A percentile compares a stretch with the other conserved stretches of the same genome.
These are phyloP conservation scores for Striga hermonthica DNA, from an alignment of 305 asterid genomes.

Conservation along the genomic window DNA sequence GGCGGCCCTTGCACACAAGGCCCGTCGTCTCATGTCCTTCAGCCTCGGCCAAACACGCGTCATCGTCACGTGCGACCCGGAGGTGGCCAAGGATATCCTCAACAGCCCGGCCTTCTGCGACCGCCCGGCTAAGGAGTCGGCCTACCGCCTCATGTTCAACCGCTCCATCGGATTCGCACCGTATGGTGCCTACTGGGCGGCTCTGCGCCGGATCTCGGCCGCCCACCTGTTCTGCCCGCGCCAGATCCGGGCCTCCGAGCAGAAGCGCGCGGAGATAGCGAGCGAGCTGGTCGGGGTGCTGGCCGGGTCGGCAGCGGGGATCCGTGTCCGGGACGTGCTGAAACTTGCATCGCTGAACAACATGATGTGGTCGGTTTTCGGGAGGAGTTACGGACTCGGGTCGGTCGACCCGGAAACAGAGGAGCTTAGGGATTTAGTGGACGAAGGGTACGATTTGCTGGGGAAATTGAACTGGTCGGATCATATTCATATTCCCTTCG, in stretches of 20 bases:
- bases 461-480: constrained; percentile 70
- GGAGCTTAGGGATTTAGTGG: constrained; percentile 54
- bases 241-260: constrained; percentile 51
- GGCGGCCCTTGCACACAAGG: constrained; percentile 43
- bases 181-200: constrained; percentile 74
- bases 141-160: constrained; percentile 70
- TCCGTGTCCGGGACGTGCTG: constrained; percentile 53
- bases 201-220: constrained; percentile 60
- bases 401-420: constrained; percentile 34
- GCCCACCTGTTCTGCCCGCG: constrained; percentile 67
- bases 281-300: constrained; percentile 40
- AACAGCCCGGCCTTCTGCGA: constrained; percentile 59
- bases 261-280: constrained; percentile 48
- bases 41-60: constrained; percentile 73
- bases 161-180: constrained; percentile 88
- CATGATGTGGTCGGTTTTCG: constrained; percentile 82
- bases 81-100: constrained; percentile 57
- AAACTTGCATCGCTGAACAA: constrained; percentile 64
- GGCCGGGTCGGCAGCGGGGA: neutral
- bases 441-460: constrained; percentile 60
- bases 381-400: constrained; percentile 39
- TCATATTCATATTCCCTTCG: constrained; percentile 62
- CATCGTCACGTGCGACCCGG: constrained; percentile 57
- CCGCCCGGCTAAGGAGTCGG: constrained; percentile 72
- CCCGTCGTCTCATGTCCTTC: constrained; percentile 71